Base-by-base conservation (phyloP, 371 early-diverging fungal genomes). In the Circinella minor region DNA sequence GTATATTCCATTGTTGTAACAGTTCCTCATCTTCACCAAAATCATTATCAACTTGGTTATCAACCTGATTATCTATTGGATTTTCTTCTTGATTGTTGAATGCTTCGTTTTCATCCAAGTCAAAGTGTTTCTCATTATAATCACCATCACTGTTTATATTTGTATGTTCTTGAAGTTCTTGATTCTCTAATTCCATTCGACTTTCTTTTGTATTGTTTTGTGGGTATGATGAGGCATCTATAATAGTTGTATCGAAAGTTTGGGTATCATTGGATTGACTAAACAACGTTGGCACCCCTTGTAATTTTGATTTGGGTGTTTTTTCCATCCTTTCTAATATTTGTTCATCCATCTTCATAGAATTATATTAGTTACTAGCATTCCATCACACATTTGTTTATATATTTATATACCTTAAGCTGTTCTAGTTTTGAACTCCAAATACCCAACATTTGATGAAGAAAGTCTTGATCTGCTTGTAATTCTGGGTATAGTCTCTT, bases 381-480 rank as follows among this genome's bases (percentile, higher is more conserved):
- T 27, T 27, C 27, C 27, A 27, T 27, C 27, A 27, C 27, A 27
- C 27, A 2, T 27, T 27, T 27, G 27, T 27, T 27, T 2, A 27
- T 27, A 27, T 2, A 27, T 27, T 27, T 27, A 27, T 27, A 27
- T 36, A 65, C 65, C 54, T 65, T 14, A 9, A 65, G 55, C 17
- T 65, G 65, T 17, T 46, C 36, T 27, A 65, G 36, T 20, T 65
- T 65, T 9, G 36, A 34, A 18, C 14, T 37, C 65, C 65, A 65
- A 54, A 65, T 36, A 17, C 36, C 65, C 34, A 46, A 49, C 65
- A 65, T 65, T 37, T 54, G 65, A n/a, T 51, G 54, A 15, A 65
- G 38, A 54, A 65, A 65, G 18, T 36, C 48, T 36, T 47, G 48
- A 36, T 65, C 65, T 4, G 49, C 65, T 37, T 65, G 36, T 10